Percentiles rank a stretch among this genome's conserved stretches.
Evolutionary conservation across 352 stramenopile genomes (phyloP).

Genomic region (Pythium graminicola): DNA sequence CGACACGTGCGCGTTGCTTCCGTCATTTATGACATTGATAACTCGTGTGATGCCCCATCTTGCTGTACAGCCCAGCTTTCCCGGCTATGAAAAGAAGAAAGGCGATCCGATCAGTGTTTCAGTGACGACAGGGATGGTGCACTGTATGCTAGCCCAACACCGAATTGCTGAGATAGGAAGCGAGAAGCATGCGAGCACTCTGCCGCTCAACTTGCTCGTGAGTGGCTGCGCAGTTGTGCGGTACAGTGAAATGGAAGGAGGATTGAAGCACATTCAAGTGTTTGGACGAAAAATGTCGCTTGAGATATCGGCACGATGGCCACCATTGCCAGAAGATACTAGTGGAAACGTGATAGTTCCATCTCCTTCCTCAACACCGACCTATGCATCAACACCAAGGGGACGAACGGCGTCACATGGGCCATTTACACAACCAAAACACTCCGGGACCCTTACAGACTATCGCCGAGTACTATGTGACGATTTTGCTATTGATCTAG

Average conservation of each 20-base stretch:
- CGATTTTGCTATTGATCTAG: conserved; percentile 64
- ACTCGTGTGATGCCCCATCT: conserved; percentile 43
- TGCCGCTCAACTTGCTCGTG: conserved; percentile 43
- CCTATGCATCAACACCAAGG: conserved; percentile 13
- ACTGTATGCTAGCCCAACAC: conserved; percentile 53
- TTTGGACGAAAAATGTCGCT: conserved; percentile 71
- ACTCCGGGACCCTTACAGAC: conserved; percentile 1
- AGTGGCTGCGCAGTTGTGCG: conserved; percentile 54
- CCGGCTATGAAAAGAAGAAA: conserved; percentile 27
- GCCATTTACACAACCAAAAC: neutral
- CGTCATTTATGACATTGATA: conserved; percentile 41
- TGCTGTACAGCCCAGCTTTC: conserved; percentile 33
- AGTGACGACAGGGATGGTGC: conserved; percentile 52
- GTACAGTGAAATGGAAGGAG: conserved; percentile 37
- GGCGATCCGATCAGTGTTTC: conserved; percentile 39
- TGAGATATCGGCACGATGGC: conserved; percentile 51
- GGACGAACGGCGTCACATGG: neutral
- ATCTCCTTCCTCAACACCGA: conserved; percentile 22
- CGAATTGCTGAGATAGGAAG: neutral
- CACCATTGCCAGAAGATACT: conserved; percentile 24
- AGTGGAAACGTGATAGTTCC: conserved; percentile 3
- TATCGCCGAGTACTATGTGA: conserved; percentile 64
- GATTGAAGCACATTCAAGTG: conserved; percentile 43
- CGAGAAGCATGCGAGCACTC: neutral
- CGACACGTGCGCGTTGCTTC: conserved; percentile 48